These are phyloP conservation scores for Calonectria montana DNA, from an alignment of 2,329 filamentous ascomycete genomes.

Conservation along the genomic window DNA sequence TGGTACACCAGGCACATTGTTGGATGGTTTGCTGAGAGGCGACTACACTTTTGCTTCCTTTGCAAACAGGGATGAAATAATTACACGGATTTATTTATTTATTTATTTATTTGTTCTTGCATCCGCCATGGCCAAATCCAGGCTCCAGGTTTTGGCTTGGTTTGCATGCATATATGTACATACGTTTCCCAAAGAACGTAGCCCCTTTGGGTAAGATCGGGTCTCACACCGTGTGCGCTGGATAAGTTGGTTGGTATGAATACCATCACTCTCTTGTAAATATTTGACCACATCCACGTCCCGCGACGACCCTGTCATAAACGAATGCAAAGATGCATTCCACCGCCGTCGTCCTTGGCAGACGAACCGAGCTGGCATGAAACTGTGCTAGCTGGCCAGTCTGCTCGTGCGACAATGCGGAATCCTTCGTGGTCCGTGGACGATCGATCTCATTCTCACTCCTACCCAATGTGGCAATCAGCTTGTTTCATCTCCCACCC, in stretches of 20 bases:
- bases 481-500: conserved; percentile 21
- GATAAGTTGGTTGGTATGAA: not conserved
- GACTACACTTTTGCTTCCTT: not conserved
- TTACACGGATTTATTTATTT: no score
- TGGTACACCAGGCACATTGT: not conserved
- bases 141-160: not conserved
- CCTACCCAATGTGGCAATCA: not conserved
- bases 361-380: not conserved
- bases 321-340: not conserved
- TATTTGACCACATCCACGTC: not conserved
- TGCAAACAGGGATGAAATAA: not conserved
- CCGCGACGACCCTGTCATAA: not conserved
- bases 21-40: not conserved
- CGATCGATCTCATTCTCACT: not conserved
- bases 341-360: not conserved
- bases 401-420: not conserved
- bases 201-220: not conserved
- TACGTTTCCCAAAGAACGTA: not conserved
- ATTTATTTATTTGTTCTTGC: not conserved
- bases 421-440: conserved; percentile 12
- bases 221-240: not conserved
- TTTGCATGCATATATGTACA: not conserved
- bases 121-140: not conserved
- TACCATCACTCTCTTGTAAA: not conserved
- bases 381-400: not conserved